Evolutionary conservation across 1,284 basidiomycete species (phyloP).

Genomic region (Fomitopsis schrenkii): DNA sequence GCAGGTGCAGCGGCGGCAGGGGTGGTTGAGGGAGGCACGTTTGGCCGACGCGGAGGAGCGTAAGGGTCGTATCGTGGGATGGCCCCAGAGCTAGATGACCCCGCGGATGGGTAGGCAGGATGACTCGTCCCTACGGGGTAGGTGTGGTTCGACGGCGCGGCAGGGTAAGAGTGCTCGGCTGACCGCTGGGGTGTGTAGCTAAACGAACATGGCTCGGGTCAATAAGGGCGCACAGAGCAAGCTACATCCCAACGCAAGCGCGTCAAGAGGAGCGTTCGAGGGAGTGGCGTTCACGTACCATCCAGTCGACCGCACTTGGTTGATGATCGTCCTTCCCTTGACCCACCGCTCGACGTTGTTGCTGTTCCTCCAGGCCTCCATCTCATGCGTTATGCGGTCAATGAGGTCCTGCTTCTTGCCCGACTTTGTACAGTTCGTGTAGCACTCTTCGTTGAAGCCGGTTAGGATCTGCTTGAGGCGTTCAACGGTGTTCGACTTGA

Average conservation of each 20-base stretch:
- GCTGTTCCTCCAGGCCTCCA: slow-evolving; percentile 55
- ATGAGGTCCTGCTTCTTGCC: slow-evolving; percentile 85
- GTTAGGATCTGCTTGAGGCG: slow-evolving; percentile 72
- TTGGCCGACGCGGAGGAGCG: slow-evolving; percentile 48
- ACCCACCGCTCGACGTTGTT: slow-evolving; percentile 59
- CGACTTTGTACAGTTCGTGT: slow-evolving; percentile 62
- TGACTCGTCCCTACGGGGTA: slow-evolving; percentile 12
- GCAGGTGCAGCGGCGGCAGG: slow-evolving; percentile 26
- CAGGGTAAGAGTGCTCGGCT: slow-evolving; percentile 13
- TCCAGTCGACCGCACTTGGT: slow-evolving; percentile 56
- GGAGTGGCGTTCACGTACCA: slow-evolving; percentile 42
- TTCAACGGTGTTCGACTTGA: slow-evolving; percentile 67
- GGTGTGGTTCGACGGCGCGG: slow-evolving; percentile 8
- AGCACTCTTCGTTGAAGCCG: slow-evolving; percentile 72
- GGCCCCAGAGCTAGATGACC: slow-evolving; percentile 8
- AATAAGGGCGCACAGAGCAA: background rate
- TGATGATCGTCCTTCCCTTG: slow-evolving; percentile 58
- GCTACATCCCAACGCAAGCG: background rate
- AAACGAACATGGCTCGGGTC: background rate
- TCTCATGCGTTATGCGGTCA: slow-evolving; percentile 53
- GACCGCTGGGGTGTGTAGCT: slow-evolving; percentile 2
- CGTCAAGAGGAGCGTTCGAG: background rate
- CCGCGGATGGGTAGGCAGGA: slow-evolving; percentile 9
- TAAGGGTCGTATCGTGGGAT: slow-evolving; percentile 59
- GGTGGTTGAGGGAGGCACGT: slow-evolving; percentile 22